Percentiles rank a stretch among this genome's conserved stretches.
phyloP scores from a whole-genome alignment of 1,284 basidiomycete species.

The Mycosarcoma maydis region DNA sequence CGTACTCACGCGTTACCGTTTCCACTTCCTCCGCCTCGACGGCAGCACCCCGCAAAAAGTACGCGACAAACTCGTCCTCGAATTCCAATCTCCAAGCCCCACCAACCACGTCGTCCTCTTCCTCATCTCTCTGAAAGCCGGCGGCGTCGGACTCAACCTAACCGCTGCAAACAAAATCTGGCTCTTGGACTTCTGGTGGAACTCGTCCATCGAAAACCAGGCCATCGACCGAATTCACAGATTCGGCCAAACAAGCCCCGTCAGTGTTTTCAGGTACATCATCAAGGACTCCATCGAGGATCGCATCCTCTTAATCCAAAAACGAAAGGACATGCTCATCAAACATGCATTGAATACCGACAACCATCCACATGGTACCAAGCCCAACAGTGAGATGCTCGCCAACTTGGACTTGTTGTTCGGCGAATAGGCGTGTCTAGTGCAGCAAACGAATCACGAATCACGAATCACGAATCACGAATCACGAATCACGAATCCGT shows the following conservation, averaged over 20 bases:
- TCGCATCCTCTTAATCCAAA: constrained; percentile 76
- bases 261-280: constrained; percentile 90
- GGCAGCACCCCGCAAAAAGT: constrained; percentile 90
- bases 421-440: no score
- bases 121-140: constrained; percentile 89
- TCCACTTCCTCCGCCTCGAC: constrained; percentile 73
- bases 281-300: constrained; percentile 91
- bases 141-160: constrained; percentile 79
- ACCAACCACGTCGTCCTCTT: constrained; percentile 78
- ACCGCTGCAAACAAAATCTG: constrained; percentile 63
- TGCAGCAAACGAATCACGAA: no score
- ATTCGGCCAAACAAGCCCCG: constrained; percentile 86
- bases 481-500: no score
- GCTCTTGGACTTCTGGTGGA: constrained; percentile 66
- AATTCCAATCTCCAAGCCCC: constrained; percentile 78
- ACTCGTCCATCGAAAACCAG: constrained; percentile 76
- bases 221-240: constrained; percentile 75
- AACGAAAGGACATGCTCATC: constrained; percentile 90
- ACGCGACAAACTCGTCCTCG: constrained; percentile 78
- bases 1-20: constrained; percentile 44
- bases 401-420: constrained; percentile 62
- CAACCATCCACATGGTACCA: not conserved
- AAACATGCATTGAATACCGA: constrained; percentile 67
- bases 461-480: no score
- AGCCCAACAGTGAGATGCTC: constrained; percentile 41